These are phyloP conservation scores for Neospora caninum DNA, from an alignment of 169 alveolate species.

Conservation along the genomic window DNA sequence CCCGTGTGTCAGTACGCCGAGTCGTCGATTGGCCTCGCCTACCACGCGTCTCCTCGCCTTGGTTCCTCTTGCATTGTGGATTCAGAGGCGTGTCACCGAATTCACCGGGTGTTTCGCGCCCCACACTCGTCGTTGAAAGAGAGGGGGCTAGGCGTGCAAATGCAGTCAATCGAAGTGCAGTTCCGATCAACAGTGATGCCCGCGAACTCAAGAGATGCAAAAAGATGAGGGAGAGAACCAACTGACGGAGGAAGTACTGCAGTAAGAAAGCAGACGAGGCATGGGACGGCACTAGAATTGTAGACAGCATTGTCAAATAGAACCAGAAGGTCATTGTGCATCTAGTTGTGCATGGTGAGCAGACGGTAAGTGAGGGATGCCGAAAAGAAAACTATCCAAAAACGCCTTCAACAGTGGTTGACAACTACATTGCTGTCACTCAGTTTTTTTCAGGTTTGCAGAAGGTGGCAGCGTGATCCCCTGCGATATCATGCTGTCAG, in stretches of 20 bases:
- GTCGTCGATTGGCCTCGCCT: background rate
- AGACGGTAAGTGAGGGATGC: too few relatives aligned
- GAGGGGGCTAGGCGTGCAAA: background rate
- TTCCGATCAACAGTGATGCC: background rate
- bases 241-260: conserved; percentile 33
- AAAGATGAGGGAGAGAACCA: background rate
- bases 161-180: conserved; percentile 5
- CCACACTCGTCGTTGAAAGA: background rate
- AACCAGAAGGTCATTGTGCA: too few relatives aligned
- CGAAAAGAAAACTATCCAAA: too few relatives aligned
- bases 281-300: too few relatives aligned
- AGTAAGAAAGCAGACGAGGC: background rate
- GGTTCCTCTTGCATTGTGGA: too few relatives aligned
- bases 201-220: background rate
- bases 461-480: too few relatives aligned
- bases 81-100: background rate
- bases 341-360: too few relatives aligned
- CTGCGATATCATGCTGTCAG: too few relatives aligned
- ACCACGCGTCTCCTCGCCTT: background rate
- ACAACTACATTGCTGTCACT: too few relatives aligned
- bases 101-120: background rate
- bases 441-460: too few relatives aligned
- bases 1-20: background rate
- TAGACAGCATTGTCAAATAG: too few relatives aligned
- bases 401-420: too few relatives aligned